Conservation (phyloP, 2,329 filamentous ascomycete genomes). For the Neoascochyta sp. region DNA sequence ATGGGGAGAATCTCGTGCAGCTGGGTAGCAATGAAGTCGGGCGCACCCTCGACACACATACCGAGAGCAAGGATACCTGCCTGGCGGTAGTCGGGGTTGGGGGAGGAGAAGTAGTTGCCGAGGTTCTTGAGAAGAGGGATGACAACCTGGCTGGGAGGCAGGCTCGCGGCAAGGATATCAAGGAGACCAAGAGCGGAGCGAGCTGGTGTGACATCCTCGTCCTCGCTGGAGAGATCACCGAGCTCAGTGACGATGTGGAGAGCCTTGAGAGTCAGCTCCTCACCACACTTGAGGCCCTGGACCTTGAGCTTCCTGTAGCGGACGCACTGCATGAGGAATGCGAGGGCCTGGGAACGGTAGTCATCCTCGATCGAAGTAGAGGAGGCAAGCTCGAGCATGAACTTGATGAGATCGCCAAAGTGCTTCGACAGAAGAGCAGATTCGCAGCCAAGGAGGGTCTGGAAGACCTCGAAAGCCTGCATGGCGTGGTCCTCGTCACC, state of each 20-base stretch:
- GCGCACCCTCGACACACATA: constrained; percentile 92
- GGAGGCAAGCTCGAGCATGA: constrained; percentile 84
- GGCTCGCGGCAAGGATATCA: constrained; percentile 79
- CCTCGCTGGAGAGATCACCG: constrained; percentile 65
- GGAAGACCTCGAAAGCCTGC: constrained; percentile 93
- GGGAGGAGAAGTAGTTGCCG: constrained; percentile 71
- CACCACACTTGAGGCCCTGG: constrained; percentile 81
- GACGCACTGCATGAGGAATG: constrained; percentile 89
- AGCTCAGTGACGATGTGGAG: constrained; percentile 89
- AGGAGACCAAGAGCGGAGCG: constrained; percentile 81
- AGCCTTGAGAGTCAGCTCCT: constrained; percentile 80
- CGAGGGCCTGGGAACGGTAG: constrained; percentile 81
- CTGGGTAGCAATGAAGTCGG: constrained; percentile 95
- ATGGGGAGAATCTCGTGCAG: constrained; percentile 80
- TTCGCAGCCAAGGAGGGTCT: constrained; percentile 88
- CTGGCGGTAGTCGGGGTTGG: constrained; percentile 75
- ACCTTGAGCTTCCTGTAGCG: constrained; percentile 94
- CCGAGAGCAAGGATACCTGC: constrained; percentile 89
- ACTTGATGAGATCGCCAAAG: constrained; percentile 83
- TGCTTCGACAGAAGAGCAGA: constrained; percentile 77
- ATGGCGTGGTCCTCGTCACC: constrained; percentile 84
- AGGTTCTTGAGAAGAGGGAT: constrained; percentile 87
- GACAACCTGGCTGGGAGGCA: constrained; percentile 90
- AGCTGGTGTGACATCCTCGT: constrained; percentile 82
- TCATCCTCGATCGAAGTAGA: constrained; percentile 79